Evolutionary conservation across 257 asterid genomes (phyloP).

Genomic region (Anisodus tanguticus): DNA sequence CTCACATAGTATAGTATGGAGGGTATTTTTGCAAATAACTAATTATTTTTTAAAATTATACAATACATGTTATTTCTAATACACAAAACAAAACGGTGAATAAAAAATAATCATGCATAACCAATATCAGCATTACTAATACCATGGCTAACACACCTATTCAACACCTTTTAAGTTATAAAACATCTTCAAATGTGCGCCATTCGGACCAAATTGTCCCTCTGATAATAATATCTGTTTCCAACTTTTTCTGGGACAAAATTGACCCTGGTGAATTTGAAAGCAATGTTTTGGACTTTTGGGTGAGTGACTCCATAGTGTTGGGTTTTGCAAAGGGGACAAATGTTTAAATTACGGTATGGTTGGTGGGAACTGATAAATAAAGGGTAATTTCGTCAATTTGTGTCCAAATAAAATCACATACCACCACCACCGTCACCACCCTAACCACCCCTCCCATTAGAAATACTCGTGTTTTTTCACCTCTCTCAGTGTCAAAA

Average conservation of each 20-base stretch:
- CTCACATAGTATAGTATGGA: too few relatives aligned
- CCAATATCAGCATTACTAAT: too few relatives aligned
- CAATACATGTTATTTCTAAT: too few relatives aligned
- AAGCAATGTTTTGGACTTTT: slow-evolving; percentile 16
- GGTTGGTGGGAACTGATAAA: neutral
- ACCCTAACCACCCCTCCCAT: slow-evolving; percentile 24
- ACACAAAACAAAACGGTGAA: too few relatives aligned
- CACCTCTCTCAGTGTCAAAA: neutral
- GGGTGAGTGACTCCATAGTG: slow-evolving; percentile 29
- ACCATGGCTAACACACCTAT: too few relatives aligned
- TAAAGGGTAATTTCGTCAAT: slow-evolving; percentile 31
- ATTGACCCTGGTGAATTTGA: slow-evolving; percentile 37
- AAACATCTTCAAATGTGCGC: neutral
- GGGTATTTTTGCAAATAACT: too few relatives aligned
- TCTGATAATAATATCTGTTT: neutral
- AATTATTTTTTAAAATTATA: too few relatives aligned
- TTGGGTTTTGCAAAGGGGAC: slow-evolving; percentile 27
- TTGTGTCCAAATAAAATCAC: slow-evolving; percentile 44
- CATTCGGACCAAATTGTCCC: neutral
- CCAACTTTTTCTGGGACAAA: slow-evolving; percentile 31
- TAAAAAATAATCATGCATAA: too few relatives aligned
- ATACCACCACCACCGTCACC: slow-evolving; percentile 34
- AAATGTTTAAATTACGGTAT: slow-evolving; percentile 25
- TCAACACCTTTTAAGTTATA: neutral
- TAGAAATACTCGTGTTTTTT: neutral